A percentile compares a stretch with the other conserved stretches of the same genome.
phyloP scores from a whole-genome alignment of 495 filamentous ascomycete species.

The Aspergillus asperescens region DNA sequence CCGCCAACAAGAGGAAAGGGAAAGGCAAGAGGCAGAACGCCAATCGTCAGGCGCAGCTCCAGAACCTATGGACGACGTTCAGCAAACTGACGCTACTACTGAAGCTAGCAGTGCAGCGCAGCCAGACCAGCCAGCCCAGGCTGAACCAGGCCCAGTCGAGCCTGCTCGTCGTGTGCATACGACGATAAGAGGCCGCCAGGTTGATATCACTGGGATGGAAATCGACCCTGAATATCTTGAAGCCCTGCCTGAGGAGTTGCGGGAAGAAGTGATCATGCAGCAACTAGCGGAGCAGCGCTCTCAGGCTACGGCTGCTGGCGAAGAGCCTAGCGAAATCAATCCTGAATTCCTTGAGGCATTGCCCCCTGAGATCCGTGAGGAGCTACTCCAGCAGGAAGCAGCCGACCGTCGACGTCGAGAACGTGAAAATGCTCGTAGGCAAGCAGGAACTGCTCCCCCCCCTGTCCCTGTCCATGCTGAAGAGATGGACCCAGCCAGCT shows the following conservation, averaged over 20 bases:
- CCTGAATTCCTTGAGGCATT: conserved; percentile 92
- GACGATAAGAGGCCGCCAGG: conserved; percentile 73
- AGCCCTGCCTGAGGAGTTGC: conserved; percentile 86
- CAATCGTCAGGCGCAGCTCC: conserved; percentile 41
- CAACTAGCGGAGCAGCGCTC: conserved; percentile 78
- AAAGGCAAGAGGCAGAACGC: conserved; percentile 43
- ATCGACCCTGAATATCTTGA: conserved; percentile 93
- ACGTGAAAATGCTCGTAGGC: conserved; percentile 66
- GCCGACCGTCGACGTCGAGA: conserved; percentile 85
- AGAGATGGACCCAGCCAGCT: conserved; percentile 91
- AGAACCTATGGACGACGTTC: conserved; percentile 83
- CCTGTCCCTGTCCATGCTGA: conserved; percentile 52
- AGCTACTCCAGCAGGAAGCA: conserved; percentile 84
- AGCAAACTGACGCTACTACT: conserved; percentile 45
- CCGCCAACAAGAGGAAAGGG: conserved; percentile 38
- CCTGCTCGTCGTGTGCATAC: conserved; percentile 59
- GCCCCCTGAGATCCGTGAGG: conserved; percentile 80
- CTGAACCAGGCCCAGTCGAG: conserved; percentile 47
- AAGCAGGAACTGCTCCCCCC: conserved; percentile 42
- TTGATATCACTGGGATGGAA: conserved; percentile 89
- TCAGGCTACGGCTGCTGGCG: conserved; percentile 71
- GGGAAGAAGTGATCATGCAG: conserved; percentile 90
- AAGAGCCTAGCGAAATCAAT: conserved; percentile 81
- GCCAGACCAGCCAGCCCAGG: conserved; percentile 26
- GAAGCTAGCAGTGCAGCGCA: conserved; percentile 25